phyloP scores from a whole-genome alignment of 306 rosid genomes.

The Prunus davidiana region DNA sequence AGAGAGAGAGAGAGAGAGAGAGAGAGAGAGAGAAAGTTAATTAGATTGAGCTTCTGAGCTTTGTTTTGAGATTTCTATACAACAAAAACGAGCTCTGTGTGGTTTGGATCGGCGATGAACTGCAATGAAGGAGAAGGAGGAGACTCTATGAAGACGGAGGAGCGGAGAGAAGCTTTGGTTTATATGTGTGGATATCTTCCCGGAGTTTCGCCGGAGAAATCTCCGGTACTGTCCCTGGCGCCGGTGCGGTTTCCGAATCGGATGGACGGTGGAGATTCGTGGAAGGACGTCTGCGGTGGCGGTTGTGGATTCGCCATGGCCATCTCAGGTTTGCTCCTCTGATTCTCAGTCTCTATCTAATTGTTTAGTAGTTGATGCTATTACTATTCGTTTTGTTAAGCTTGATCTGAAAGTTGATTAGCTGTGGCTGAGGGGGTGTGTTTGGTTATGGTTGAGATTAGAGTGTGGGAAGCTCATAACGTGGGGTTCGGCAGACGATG shows the following conservation, averaged over 20 bases:
- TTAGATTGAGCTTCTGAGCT: not conserved
- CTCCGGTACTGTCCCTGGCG: slow-evolving; percentile 55
- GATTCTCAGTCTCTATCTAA: slow-evolving; percentile 19
- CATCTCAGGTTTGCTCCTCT: slow-evolving; percentile 55
- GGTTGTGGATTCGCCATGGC: slow-evolving; percentile 96
- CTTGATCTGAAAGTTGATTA: not conserved
- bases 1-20: not conserved
- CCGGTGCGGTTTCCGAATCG: slow-evolving; percentile 39
- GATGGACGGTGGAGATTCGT: slow-evolving; percentile 37
- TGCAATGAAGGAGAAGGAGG: slow-evolving; percentile 39
- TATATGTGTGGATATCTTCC: slow-evolving; percentile 92
- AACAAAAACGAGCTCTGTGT: not conserved
- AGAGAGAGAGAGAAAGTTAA: not conserved
- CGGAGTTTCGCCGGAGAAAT: slow-evolving; percentile 67
- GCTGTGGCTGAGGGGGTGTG: not conserved
- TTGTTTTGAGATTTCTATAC: not conserved
- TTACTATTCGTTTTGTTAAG: not conserved
- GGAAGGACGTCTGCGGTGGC: slow-evolving; percentile 82
- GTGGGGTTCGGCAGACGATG: slow-evolving; percentile 87
- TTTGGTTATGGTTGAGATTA: slow-evolving; percentile 9
- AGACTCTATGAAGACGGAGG: slow-evolving; percentile 36
- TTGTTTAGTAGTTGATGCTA: not conserved
- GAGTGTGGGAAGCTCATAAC: slow-evolving; percentile 76
- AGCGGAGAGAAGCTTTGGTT: slow-evolving; percentile 38
- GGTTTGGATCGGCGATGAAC: slow-evolving; percentile 37